These are phyloP conservation scores for Lasiosphaeria miniovina DNA, from an alignment of 495 filamentous ascomycete species.

Conservation along the genomic window DNA sequence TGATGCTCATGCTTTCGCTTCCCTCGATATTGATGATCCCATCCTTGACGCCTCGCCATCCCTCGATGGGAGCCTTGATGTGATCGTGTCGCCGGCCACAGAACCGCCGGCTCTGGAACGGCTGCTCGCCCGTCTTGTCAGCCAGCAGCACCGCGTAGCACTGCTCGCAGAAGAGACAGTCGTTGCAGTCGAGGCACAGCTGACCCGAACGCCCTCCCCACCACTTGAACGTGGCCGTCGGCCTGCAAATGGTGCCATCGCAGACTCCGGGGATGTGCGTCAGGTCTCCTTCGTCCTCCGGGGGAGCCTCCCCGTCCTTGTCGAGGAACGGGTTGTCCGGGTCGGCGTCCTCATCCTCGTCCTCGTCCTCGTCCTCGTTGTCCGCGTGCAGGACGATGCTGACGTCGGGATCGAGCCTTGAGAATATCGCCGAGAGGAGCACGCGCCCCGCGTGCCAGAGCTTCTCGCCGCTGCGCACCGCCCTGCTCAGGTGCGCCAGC, in stretches of 20 bases:
- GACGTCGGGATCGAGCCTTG: not conserved
- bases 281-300: not conserved
- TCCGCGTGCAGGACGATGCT: not conserved
- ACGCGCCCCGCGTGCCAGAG: not conserved
- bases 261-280: not conserved
- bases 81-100: not conserved
- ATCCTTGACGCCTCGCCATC: not conserved
- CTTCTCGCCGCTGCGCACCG: not conserved
- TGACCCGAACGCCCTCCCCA: not conserved
- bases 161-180: not conserved
- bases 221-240: not conserved
- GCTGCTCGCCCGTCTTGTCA: not conserved
- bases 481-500: not conserved
- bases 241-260: not conserved
- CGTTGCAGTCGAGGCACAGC: not conserved
- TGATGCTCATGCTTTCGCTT: not conserved
- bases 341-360: not conserved
- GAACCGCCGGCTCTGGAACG: not conserved
- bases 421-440: not conserved
- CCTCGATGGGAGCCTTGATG: conserved; percentile 1
- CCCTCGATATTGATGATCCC: not conserved
- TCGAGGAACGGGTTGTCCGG: not conserved
- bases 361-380: not conserved
- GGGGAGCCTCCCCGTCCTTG: not conserved
- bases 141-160: not conserved